Conservation (phyloP, 78 protist species). For the Dictyostelium brefeldianum region DNA sequence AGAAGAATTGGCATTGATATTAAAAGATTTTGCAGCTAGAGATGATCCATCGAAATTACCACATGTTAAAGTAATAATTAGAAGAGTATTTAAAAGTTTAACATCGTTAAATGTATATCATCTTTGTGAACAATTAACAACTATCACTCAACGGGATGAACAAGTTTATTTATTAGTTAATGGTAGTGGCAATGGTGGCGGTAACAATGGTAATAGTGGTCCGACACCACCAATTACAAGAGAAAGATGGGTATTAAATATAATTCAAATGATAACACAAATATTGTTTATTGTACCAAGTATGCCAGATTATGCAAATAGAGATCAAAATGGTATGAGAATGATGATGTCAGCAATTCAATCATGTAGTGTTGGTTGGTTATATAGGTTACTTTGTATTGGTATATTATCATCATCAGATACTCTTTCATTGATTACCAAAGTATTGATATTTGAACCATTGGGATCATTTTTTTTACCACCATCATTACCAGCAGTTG, state of each 20-base stretch:
- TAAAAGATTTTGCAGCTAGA: constrained; percentile 32
- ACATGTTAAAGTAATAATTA: background rate
- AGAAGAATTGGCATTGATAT: constrained; percentile 54
- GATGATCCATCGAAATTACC: constrained; percentile 34
- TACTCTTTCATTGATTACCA: background rate
- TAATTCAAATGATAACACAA: constrained; percentile 37
- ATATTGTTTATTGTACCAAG: constrained; percentile 37
- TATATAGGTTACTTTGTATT: background rate
- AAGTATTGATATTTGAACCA: constrained; percentile 33
- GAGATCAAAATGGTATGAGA: constrained; percentile 23
- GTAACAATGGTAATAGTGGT: too few relatives aligned
- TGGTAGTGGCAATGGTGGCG: too few relatives aligned
- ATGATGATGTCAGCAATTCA: constrained; percentile 2
- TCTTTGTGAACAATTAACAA: constrained; percentile 47
- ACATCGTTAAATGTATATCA: background rate
- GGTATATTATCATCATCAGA: background rate
- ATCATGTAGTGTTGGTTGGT: constrained; percentile 15
- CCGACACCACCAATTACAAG: background rate
- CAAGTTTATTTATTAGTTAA: background rate
- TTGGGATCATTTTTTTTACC: constrained; percentile 33
- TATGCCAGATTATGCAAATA: background rate
- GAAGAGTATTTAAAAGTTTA: constrained; percentile 39
- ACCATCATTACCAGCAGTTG: background rate
- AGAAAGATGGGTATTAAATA: constrained; percentile 54
- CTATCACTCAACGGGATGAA: constrained; percentile 25